phyloP scores from a whole-genome alignment of 2,329 filamentous ascomycete genomes.

The Pseudogymnoascus sp. region DNA sequence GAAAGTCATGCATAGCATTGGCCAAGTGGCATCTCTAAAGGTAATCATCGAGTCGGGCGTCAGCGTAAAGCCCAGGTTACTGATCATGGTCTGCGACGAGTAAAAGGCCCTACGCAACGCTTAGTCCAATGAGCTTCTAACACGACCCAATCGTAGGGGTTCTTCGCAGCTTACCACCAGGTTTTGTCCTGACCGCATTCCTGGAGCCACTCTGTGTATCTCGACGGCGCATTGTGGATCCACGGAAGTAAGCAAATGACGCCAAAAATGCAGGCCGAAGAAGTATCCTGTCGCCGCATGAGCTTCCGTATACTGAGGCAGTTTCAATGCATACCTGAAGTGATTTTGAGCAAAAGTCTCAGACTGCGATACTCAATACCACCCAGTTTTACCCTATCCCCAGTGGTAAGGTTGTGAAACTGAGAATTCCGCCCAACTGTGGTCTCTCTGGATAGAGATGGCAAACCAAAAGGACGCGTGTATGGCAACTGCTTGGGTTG shows the following conservation, averaged over 20 bases:
- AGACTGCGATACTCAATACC: conserved; percentile 93
- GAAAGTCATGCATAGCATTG: conserved; percentile 70
- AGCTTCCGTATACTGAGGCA: background rate
- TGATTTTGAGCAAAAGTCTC: conserved; percentile 48
- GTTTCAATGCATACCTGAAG: conserved; percentile 17
- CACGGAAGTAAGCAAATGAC: conserved; percentile 70
- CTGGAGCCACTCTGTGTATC: conserved; percentile 49
- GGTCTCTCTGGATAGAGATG: conserved; percentile 28
- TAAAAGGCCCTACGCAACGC: background rate
- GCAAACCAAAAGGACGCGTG: conserved; percentile 16
- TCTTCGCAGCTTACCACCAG: conserved; percentile 89
- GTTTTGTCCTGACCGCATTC: conserved; percentile 53
- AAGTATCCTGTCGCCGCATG: conserved; percentile 51
- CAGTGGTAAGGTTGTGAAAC: conserved; percentile 79
- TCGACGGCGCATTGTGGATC: conserved; percentile 62
- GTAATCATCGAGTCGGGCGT: conserved; percentile 92
- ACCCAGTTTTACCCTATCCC: conserved; percentile 87
- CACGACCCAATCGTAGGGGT: conserved; percentile 55
- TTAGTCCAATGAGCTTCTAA: background rate
- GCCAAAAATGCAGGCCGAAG: conserved; percentile 74
- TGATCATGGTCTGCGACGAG: conserved; percentile 40
- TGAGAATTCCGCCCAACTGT: conserved; percentile 80
- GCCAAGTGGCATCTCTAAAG: conserved; percentile 69
- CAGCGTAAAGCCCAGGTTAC: conserved; percentile 87
- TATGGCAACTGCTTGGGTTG: background rate